Percentiles rank a stretch among this genome's conserved stretches.
Conservation (phyloP, 1,284 basidiomycete genomes). For the Thecaphora thlaspeos region DNA sequence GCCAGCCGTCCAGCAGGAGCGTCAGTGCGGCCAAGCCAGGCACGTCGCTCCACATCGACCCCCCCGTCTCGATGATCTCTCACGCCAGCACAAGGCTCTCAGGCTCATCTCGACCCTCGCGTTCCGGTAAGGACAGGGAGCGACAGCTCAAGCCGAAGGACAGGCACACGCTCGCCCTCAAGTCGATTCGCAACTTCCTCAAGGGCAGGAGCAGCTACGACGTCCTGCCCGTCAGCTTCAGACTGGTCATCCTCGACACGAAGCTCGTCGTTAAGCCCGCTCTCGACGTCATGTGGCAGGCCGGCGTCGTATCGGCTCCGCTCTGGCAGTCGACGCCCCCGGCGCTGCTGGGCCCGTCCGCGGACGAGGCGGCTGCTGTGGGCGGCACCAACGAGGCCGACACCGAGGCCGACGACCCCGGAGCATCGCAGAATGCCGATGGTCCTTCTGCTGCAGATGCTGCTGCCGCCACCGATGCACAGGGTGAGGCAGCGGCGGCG, state of each 20-base stretch:
- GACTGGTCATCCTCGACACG: slow-evolving; percentile 87
- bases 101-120: slow-evolving; percentile 7
- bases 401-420: background rate
- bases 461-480: too few species aligned
- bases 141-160: slow-evolving; percentile 20
- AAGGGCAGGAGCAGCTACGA: slow-evolving; percentile 85
- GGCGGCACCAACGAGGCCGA: background rate
- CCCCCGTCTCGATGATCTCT: slow-evolving; percentile 2
- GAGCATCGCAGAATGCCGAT: too few species aligned
- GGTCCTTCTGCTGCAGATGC: too few species aligned
- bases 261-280: slow-evolving; percentile 55
- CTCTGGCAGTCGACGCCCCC: slow-evolving; percentile 66
- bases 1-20: background rate
- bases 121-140: slow-evolving; percentile 18
- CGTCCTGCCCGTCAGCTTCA: slow-evolving; percentile 91
- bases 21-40: background rate
- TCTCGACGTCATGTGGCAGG: slow-evolving; percentile 57
- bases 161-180: slow-evolving; percentile 63
- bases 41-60: background rate
- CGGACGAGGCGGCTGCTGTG: background rate
- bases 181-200: slow-evolving; percentile 77
- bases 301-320: slow-evolving; percentile 87
- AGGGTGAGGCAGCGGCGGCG: too few species aligned
- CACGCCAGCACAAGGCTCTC: slow-evolving; percentile 8
- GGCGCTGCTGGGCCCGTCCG: slow-evolving; percentile 10